These are phyloP conservation scores for Mytilinidion resinicola DNA, from an alignment of 495 filamentous ascomycete species.

Conservation along the genomic window DNA sequence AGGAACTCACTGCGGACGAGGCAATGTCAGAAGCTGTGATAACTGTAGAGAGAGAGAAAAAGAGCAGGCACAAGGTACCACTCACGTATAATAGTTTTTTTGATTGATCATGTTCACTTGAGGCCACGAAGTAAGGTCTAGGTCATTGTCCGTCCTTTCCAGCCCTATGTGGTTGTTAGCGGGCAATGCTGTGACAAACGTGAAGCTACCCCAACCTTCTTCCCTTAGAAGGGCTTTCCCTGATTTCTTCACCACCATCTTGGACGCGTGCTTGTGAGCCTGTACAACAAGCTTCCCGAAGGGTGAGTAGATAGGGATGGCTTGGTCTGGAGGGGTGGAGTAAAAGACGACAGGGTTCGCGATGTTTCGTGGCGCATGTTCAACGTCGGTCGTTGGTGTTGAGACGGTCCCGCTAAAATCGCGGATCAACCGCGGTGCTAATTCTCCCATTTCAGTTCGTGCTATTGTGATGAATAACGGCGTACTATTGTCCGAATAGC, in stretches of 20 bases:
- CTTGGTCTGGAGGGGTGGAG: no score
- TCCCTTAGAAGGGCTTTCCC: slow-evolving; percentile 37
- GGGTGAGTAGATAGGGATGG: no score
- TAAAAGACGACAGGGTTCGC: no score
- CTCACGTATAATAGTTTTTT: slow-evolving; percentile 99
- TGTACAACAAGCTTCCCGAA: no score
- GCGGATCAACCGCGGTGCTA: no score
- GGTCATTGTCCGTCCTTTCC: slow-evolving; percentile 93
- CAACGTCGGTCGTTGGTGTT: no score
- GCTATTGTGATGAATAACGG: no score
- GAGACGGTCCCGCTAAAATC: no score
- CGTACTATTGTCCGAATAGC: no score
- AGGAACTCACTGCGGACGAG: slow-evolving; percentile 69
- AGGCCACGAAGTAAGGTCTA: slow-evolving; percentile 91
- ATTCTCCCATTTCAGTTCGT: no score
- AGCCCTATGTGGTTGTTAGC: slow-evolving; percentile 55
- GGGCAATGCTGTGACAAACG: neutral
- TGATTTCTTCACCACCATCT: slow-evolving; percentile 40
- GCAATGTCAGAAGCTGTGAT: neutral
- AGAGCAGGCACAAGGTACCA: slow-evolving; percentile 12
- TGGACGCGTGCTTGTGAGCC: neutral
- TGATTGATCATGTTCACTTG: slow-evolving; percentile 90
- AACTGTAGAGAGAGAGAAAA: neutral
- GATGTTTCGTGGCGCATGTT: no score
- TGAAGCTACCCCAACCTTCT: slow-evolving; percentile 31